Percentiles rank a stretch among this genome's conserved stretches.
Conservation (phyloP, 176 grass and related monocot species). For the Avena insularis region DNA sequence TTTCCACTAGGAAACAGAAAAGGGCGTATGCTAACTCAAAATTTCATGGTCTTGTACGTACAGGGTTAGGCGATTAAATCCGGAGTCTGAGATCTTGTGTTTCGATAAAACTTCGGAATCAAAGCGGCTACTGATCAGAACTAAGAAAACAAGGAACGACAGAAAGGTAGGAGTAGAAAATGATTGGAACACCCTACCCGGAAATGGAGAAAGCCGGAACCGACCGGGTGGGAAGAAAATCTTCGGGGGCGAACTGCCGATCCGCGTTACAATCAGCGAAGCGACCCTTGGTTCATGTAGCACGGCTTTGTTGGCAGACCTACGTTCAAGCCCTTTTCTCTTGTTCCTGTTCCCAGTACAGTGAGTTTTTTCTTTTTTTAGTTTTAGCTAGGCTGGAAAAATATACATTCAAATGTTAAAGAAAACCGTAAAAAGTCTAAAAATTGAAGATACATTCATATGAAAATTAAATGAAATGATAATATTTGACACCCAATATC, state of each 20-base stretch:
- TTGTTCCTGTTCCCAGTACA: background rate
- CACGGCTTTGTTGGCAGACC: background rate
- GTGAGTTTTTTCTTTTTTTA: background rate
- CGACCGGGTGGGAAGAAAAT: background rate
- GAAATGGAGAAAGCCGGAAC: background rate
- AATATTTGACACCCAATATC: background rate
- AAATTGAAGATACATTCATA: background rate
- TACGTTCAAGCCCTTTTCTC: background rate
- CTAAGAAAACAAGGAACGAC: background rate
- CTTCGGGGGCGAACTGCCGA: background rate
- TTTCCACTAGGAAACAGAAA: background rate
- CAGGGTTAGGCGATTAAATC: background rate
- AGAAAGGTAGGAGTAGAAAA: background rate
- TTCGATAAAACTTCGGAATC: background rate
- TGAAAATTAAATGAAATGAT: slow-evolving; percentile 19
- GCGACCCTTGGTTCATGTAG: background rate
- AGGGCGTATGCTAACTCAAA: background rate
- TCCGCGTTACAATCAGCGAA: background rate
- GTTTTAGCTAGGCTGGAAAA: background rate
- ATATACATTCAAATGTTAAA: background rate
- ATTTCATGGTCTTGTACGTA: background rate
- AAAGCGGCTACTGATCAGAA: background rate
- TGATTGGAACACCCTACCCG: background rate
- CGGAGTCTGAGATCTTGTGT: background rate
- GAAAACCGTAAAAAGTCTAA: background rate